phyloP scores from a whole-genome alignment of 1,284 basidiomycete genomes.

The Leccinum pachyderme region DNA sequence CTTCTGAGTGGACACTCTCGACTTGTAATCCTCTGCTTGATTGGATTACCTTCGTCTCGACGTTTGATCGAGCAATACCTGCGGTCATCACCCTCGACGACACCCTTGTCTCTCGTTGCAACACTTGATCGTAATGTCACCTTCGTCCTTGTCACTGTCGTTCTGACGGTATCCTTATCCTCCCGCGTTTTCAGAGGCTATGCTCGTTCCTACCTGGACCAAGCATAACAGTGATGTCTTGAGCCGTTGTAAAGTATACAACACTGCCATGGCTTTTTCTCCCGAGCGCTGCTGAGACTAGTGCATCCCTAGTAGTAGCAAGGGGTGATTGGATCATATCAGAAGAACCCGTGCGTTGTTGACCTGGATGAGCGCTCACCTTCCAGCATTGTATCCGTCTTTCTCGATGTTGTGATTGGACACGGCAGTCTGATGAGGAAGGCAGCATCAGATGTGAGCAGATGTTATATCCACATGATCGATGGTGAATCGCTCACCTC shows the following conservation, averaged over 20 bases:
- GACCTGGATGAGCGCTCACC: constrained; percentile 23
- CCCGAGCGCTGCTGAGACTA: constrained; percentile 47
- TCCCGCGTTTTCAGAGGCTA: too few relatives aligned
- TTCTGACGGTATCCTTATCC: too few relatives aligned
- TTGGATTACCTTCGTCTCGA: too few relatives aligned
- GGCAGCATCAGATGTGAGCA: neutral
- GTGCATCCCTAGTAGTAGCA: constrained; percentile 37
- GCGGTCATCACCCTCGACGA: too few relatives aligned
- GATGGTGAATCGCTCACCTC: constrained; percentile 34
- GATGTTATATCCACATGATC: neutral
- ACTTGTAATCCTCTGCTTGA: too few relatives aligned
- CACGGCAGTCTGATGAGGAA: constrained; percentile 31
- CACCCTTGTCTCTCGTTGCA: too few relatives aligned
- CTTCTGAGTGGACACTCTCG: too few relatives aligned
- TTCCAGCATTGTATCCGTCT: constrained; percentile 55
- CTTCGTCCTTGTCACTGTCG: too few relatives aligned
- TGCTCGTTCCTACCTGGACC: too few relatives aligned
- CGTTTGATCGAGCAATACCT: too few relatives aligned
- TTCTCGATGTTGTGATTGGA: constrained; percentile 49
- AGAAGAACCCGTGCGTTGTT: neutral
- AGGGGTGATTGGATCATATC: neutral
- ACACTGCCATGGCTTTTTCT: constrained; percentile 43
- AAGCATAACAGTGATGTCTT: constrained; percentile 35
- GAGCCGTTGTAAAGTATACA: constrained; percentile 48
- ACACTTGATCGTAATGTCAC: too few relatives aligned